Base-by-base conservation (phyloP, 108 stramenopile genomes). In the Fragilaria crotonensis region DNA sequence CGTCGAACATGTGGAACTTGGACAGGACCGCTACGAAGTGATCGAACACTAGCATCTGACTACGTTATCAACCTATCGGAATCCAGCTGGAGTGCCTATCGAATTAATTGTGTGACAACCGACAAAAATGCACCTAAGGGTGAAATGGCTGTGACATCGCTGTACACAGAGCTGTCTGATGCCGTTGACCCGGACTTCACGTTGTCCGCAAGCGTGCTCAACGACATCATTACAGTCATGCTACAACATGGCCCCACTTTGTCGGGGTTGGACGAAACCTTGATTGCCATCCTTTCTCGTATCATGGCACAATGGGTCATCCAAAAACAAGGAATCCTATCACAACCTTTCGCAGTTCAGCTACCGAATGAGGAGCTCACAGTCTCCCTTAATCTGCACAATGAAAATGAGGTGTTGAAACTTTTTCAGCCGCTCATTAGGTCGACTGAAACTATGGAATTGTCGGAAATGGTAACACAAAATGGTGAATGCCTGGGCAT, bases 401-500 rank as follows among this genome's bases (percentile, higher is more conserved):
- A 7, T 14, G 36, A 41, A 11, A 14, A 14, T 41, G 36, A 14
- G 36, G 36, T 41, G 36, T 11, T 41, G 36, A 41, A 11, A 7
- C 14, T 41, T 7, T 41, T 41, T 41, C 36, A 41, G 36, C 7
- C 7, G 14, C 14, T 7, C 36, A 41, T 41, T 7, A 14, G 36
- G 7, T 11, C 36, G 14, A 41, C 36, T 14, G 14, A 14, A 41
- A 41, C 7, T 41, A 11, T 11, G 7, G 36, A 41, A 14, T 14
- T 41, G 14, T 41, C 36, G 14, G 36, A 41, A 41, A 11, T 41
- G 14, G 36, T 41, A 7, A 14, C 7, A 11, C 36, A 41, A 41
- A 41, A 41, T 14, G 36, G 36, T 41, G 36, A 11, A 7, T 7
- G 11, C 14, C 33, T 79, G 22, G 78, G 73, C 3, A 48, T 26